Percentiles rank a stretch among this genome's conserved stretches.
Conservation (phyloP, 495 filamentous ascomycete species). For the Talaromyces adpressus region DNA sequence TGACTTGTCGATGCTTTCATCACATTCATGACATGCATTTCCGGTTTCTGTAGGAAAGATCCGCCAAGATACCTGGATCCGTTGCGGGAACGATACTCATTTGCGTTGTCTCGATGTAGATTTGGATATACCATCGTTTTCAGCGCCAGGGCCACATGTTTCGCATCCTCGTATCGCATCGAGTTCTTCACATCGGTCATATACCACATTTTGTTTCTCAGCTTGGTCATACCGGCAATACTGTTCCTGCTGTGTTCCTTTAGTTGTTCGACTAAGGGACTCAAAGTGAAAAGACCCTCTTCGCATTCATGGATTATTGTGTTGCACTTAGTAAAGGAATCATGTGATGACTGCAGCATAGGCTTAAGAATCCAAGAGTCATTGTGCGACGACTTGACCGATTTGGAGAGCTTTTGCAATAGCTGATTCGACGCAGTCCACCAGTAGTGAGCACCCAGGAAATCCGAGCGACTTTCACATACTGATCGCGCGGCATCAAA, state of each 20-base stretch:
- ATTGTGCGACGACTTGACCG: conserved; percentile 9
- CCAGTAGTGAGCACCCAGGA: conserved; percentile 43
- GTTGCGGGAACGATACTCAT: conserved; percentile 42
- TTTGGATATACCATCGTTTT: conserved; percentile 74
- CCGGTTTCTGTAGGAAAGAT: conserved; percentile 72
- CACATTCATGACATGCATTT: conserved; percentile 80
- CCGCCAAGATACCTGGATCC: conserved; percentile 42
- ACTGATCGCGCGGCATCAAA: conserved; percentile 34
- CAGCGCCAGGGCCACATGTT: conserved; percentile 76
- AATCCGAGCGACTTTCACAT: conserved; percentile 34
- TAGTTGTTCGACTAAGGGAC: conserved; percentile 29
- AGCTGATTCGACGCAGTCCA: conserved; percentile 40
- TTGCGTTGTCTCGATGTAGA: conserved; percentile 30
- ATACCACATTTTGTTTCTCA: conserved; percentile 97
- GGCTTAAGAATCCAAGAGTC: conserved; percentile 39
- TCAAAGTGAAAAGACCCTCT: conserved; percentile 29
- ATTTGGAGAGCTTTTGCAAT: conserved; percentile 14
- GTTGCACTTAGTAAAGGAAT: conserved; percentile 29
- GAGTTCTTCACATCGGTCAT: conserved; percentile 94
- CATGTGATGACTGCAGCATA: conserved; percentile 30
- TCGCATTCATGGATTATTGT: conserved; percentile 37
- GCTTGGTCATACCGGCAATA: conserved; percentile 27
- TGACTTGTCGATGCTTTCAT: conserved; percentile 78
- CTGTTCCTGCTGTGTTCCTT: conserved; percentile 28
- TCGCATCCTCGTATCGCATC: conserved; percentile 80